Percentiles rank a stretch among this genome's conserved stretches.
These are phyloP conservation scores for Heterobasidion occidentale DNA, from an alignment of 1,284 basidiomycete species.

Conservation along the genomic window DNA sequence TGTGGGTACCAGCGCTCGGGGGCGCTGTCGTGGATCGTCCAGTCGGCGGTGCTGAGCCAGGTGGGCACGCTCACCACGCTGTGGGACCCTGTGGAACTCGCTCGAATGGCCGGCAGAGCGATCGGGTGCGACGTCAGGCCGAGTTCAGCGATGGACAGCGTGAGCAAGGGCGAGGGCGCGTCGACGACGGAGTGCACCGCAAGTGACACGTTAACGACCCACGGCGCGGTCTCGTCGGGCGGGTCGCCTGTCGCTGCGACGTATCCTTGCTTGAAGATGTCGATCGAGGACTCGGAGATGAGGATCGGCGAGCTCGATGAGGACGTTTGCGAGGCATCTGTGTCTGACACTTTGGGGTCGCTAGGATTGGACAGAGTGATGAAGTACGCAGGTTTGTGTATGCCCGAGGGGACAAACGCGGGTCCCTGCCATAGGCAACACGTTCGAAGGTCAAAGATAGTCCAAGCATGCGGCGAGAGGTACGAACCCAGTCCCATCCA, in stretches of 20 bases:
- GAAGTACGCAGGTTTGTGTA: conserved; percentile 46
- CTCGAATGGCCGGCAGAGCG: conserved; percentile 6
- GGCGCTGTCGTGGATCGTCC: conserved; percentile 35
- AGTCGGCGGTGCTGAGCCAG: conserved; percentile 29
- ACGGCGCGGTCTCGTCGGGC: conserved; percentile 38
- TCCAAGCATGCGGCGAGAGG: not conserved
- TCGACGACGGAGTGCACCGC: conserved; percentile 34
- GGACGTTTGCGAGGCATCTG: conserved; percentile 13
- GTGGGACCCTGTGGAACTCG: too few species aligned
- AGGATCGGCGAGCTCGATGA: conserved; percentile 22
- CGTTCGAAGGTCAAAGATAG: not conserved
- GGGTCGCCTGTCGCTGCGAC: conserved; percentile 22
- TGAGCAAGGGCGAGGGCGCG: conserved; percentile 27
- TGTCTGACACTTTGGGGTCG: not conserved
- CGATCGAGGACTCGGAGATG: conserved; percentile 45
- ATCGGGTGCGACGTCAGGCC: conserved; percentile 25
- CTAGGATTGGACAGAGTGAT: conserved; percentile 24
- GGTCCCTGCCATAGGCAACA: conserved; percentile 31
- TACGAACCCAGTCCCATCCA: conserved; percentile 49
- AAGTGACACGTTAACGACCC: conserved; percentile 50
- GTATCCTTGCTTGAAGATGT: conserved; percentile 47
- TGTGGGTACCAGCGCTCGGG: conserved; percentile 48
- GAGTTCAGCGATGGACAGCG: conserved; percentile 40
- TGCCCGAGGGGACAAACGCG: conserved; percentile 47
- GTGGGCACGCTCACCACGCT: conserved; percentile 4